Evolutionary conservation across 179 eudicot species (phyloP).

Genomic region (Corrigiola litoralis): DNA sequence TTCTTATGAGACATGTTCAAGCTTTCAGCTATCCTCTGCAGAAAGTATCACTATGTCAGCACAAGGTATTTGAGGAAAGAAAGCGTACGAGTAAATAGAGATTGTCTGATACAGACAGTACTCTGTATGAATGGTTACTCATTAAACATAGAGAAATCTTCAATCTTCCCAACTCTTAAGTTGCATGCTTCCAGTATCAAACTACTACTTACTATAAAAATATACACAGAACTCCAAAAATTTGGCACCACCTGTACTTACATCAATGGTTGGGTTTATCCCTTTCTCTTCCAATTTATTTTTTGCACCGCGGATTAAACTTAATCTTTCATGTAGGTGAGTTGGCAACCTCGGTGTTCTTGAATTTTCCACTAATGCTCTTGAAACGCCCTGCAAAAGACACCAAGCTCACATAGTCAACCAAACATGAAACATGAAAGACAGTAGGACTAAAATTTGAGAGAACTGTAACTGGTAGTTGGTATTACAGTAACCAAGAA

Average conservation of each 20-base stretch:
- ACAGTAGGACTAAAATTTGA: no score
- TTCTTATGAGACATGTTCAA: constrained; percentile 85
- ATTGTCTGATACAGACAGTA: background rate
- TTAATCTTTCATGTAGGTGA: constrained; percentile 77
- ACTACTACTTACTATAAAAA: background rate
- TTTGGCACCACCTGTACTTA: no score
- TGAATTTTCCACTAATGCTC: constrained; percentile 75
- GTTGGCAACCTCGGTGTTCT: constrained; percentile 79
- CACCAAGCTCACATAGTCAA: background rate
- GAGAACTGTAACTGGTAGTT: no score
- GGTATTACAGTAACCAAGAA: no score
- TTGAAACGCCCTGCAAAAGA: constrained; percentile 77
- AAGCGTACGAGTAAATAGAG: background rate
- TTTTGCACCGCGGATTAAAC: constrained; percentile 75
- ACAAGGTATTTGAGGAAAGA: background rate
- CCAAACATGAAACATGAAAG: background rate
- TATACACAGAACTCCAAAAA: constrained; percentile 32
- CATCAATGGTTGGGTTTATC: constrained; percentile 74
- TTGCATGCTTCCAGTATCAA: background rate
- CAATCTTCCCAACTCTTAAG: background rate
- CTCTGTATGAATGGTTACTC: background rate
- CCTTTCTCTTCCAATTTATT: constrained; percentile 65
- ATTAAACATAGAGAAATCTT: background rate
- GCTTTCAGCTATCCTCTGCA: constrained; percentile 78
- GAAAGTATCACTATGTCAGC: constrained; percentile 19